Evolutionary conservation across 2,329 filamentous ascomycete genomes (phyloP), one percentile per base, ranked within the genome.

Genomic region (Pyrenochaeta sp.): DNA sequence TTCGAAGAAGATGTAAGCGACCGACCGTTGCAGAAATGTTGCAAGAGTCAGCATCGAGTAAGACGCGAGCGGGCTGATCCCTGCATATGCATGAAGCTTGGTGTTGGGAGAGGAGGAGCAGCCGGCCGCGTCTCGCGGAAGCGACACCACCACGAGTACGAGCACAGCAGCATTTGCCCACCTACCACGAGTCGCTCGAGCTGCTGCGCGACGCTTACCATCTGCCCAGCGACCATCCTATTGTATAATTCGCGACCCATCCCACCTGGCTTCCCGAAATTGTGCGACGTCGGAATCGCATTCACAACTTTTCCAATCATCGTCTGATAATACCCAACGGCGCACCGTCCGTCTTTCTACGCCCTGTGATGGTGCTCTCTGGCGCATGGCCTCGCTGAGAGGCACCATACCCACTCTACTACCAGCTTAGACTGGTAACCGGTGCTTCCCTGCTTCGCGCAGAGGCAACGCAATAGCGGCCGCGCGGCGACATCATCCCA

Each of bases 331-430:
- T 43, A 19, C 34, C 50, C 56, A 39, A 48, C 46, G 12, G 36
- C 43, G 52, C 53, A 52, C 54, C 59, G 44, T 46, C 46, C 32
- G 39, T 25, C 46, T 44, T 53, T 52, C 36, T 19, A 42, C 59
- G 36, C 55, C 52, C 49, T 49, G 63, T 57, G 47, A 76, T 77
- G 72, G 69, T 69, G 64, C 51, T 60, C 64, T 59, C 58, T 58
- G 56, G 65, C 52, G 47, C 64, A 59, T 65, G 64, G 72, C 74
- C 74, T 75, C 74, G 69, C 68, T 74, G 72, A 73, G 72, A 73
- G 74, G 73, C 71, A 54, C 46, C 28, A 28, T 24, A 30, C 24
- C 43, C 48, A 52, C 56, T 55, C 34, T 25, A 15, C n/a, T 50
- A 44, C 50, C 48, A 27, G 50, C 46, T 32, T 52, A 51, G 34